Evolutionary conservation across 345 rosid species (phyloP).

Genomic region (Eucalyptus decipiens): DNA sequence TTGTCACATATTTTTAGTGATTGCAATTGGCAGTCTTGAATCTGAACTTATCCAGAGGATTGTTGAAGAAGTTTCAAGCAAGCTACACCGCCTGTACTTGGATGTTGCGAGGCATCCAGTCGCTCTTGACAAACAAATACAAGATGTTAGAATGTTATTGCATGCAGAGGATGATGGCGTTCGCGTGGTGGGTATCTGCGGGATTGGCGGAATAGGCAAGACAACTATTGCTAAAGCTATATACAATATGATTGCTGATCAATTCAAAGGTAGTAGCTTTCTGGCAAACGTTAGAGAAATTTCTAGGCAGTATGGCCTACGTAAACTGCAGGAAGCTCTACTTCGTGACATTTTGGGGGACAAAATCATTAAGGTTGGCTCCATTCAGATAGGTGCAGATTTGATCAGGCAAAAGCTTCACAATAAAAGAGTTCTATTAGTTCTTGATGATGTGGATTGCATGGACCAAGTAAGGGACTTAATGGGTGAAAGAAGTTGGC

Average conservation of each 20-base stretch:
- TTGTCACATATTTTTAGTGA: background rate
- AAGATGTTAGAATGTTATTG: background rate
- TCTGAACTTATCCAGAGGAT: background rate
- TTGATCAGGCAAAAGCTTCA: background rate
- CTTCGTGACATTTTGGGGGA: background rate
- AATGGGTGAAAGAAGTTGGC: background rate
- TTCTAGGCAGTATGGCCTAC: background rate
- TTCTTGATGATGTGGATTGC: conserved; percentile 12
- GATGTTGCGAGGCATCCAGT: background rate
- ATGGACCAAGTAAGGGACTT: background rate
- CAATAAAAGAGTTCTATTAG: background rate
- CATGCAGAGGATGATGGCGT: background rate
- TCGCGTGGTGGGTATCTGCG: background rate
- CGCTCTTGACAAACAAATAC: background rate
- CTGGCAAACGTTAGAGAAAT: conserved; percentile 19
- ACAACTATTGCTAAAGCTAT: conserved; percentile 14
- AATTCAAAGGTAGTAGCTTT: conserved; percentile 23
- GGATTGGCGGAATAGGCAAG: conserved; percentile 1
- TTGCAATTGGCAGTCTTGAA: background rate
- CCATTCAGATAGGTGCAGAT: background rate
- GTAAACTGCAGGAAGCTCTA: background rate
- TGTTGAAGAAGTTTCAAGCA: conserved; percentile 2
- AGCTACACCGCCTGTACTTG: background rate
- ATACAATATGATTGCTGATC: background rate
- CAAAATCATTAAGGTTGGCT: background rate